Base-by-base conservation (phyloP, 2,329 filamentous ascomycete genomes). In the Fonsecaea pedrosoi region DNA sequence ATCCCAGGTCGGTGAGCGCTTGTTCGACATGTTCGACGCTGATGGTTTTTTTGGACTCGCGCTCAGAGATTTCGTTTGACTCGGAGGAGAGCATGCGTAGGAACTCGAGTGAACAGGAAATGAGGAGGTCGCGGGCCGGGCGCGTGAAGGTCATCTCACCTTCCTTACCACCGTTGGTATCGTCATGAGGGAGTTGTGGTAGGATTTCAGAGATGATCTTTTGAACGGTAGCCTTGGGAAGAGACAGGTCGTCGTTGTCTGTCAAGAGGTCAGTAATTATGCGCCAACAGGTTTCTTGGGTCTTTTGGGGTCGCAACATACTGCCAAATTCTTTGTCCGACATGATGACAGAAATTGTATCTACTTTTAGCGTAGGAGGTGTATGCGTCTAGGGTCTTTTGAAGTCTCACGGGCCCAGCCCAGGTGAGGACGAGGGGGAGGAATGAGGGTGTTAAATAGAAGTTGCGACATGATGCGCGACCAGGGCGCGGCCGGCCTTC, bases 101-200 rank as follows among this genome's bases (percentile, higher is more conserved):
- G 79, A 99, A 99, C 79, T 99, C 95, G 75, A 99, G 94, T 76
- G 95, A 99, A 82, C 95, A 98, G 82, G 98, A 95, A 75, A 99
- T 99, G 60, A 99, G 85, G 2, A 98, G 85, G 76, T 99, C 95
- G 67, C 95, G 90, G 12, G 94, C 94, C 75, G 99, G 95, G 78
- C 97, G 97, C 53, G 94, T 92, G 77, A 98, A 98, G 1, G 70
- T 69, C 71, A 72, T 71, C 53, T 73, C 68, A 32, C 62, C 66
- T 21, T 70, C 69, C 48, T 67, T 92, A 18, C 85, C 85, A 57
- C 90, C 87, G 40, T 15, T 82, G 10, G 62, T 53, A 10, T 37
- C 21, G 30, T 70, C 65, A 45, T 66, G 58, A 13, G 70, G 62
- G 6, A 70, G 45, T 35, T 72, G 71, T 1, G 92, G 89, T 1